Base-by-base conservation (phyloP, 352 stramenopile species). In the Pythium plurisporium region DNA sequence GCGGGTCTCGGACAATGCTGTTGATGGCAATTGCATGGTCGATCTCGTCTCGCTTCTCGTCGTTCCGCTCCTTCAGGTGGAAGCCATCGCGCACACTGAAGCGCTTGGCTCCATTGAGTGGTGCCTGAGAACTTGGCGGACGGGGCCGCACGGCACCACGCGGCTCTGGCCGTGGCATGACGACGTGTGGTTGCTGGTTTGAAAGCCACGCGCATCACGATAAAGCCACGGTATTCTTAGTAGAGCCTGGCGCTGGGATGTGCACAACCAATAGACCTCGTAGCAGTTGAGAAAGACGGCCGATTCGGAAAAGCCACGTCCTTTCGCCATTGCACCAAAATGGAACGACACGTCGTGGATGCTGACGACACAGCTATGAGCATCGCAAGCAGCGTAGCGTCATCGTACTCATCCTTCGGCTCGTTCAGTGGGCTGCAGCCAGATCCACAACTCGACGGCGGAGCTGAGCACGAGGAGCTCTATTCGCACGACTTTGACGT, bases 51-150 rank as follows among this genome's bases (percentile, higher is more conserved):
- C 69, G 55, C 25, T 59, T 57, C 43, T 86, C 79, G 36, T 81
- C 69, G 36, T 86, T 87, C 40, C 65, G 70, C 4, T 65, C 70
- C 44, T 80, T 85, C 9, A 90, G 47, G 61, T 90, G 80, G 57
- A 90, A 90, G 15, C 80, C 80, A 45, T 90, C 80, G 14, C 80
- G 80, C 12, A 88, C 69, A 0, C 75, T 76, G 47, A 88, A 88
- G 23, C 67, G 69, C 43, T 82, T 85, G n/a, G 55, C 2, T 22
- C 27, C 43, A 42, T 26, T 44, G 11, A 23, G 20, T 6, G 11
- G 33, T n/a, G 40, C 23, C 12, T 42, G 33, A 8, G n/a, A 7
- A n/a, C 29, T 20, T 20, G 48, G 48, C 0, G 57, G 57, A 12
- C 25, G 57, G 17, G 38, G 57, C 20, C 42, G 47, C 25, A 29